Percentiles rank a stretch among this genome's conserved stretches.
Conservation (phyloP, 148 eudicot species). For the Rhododendron vialii region DNA sequence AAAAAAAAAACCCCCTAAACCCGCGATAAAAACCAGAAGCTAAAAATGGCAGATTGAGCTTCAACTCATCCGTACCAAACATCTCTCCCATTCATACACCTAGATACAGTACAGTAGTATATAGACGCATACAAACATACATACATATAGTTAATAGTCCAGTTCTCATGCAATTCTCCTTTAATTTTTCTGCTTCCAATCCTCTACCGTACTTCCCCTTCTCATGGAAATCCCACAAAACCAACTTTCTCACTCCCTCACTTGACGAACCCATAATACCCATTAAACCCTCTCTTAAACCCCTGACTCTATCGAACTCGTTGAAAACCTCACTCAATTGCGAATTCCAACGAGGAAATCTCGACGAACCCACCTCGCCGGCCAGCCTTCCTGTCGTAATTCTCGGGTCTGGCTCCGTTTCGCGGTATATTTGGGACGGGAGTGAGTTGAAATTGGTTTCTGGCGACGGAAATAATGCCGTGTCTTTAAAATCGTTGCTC, state of each 20-base stretch:
- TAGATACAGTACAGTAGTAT: no score
- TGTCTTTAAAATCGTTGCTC: constrained; percentile 16
- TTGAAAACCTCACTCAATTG: constrained; percentile 26
- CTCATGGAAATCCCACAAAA: constrained; percentile 24
- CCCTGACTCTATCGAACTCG: constrained; percentile 21
- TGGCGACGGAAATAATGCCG: constrained; percentile 24
- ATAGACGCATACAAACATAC: neutral
- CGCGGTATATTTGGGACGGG: constrained; percentile 54
- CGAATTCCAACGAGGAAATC: constrained; percentile 19
- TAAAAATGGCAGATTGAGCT: neutral
- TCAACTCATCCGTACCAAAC: neutral
- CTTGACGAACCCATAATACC: neutral
- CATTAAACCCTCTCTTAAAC: constrained; percentile 28
- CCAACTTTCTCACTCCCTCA: constrained; percentile 9
- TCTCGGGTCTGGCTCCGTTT: constrained; percentile 39
- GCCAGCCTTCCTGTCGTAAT: constrained; percentile 51
- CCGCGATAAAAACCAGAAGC: neutral
- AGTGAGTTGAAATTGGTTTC: constrained; percentile 47
- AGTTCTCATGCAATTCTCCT: constrained; percentile 36
- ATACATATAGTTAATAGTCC: neutral
- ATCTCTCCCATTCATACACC: neutral
- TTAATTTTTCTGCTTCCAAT: constrained; percentile 8
- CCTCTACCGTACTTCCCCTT: constrained; percentile 10
- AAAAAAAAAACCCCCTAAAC: neutral
- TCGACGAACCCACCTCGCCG: constrained; percentile 17